Evolutionary conservation across 2,329 filamentous ascomycete species (phyloP).

Genomic region (Penicillium sp.): DNA sequence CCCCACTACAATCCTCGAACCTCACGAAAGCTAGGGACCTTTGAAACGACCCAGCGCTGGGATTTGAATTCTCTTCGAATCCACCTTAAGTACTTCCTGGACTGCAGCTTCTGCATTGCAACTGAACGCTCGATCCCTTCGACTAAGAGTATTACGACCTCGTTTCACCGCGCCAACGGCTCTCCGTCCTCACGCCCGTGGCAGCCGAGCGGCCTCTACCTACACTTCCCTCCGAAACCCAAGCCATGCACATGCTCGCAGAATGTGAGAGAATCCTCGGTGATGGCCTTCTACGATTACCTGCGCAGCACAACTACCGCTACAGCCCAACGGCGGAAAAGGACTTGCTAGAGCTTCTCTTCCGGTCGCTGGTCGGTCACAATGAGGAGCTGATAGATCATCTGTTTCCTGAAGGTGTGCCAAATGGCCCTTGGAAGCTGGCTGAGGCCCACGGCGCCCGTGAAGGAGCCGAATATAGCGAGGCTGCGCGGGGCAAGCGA

Average conservation of each 20-base stretch:
- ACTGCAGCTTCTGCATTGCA: background rate
- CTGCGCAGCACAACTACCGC: constrained; percentile 68
- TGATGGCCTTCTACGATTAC: constrained; percentile 75
- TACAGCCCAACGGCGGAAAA: constrained; percentile 70
- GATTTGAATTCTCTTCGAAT: background rate
- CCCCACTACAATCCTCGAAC: constrained; percentile 21
- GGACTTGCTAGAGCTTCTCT: constrained; percentile 75
- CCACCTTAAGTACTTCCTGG: background rate
- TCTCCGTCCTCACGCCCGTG: constrained; percentile 12
- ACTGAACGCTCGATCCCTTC: constrained; percentile 1
- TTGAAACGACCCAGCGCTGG: background rate
- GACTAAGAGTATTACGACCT: constrained; percentile 7
- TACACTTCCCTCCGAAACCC: constrained; percentile 22
- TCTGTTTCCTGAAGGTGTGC: constrained; percentile 76
- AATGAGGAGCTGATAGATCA: constrained; percentile 70
- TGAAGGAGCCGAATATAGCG: constrained; percentile 91
- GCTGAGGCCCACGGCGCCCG: constrained; percentile 86
- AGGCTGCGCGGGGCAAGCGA: constrained; percentile 83
- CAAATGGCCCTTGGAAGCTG: constrained; percentile 67
- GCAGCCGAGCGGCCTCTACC: constrained; percentile 28
- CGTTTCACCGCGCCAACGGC: constrained; percentile 13
- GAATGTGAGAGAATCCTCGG: constrained; percentile 75
- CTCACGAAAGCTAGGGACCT: constrained; percentile 5
- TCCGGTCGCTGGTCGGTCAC: constrained; percentile 79
- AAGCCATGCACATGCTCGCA: constrained; percentile 42